Conservation (phyloP, 2,329 filamentous ascomycete species). For the Fusarium sp. region DNA sequence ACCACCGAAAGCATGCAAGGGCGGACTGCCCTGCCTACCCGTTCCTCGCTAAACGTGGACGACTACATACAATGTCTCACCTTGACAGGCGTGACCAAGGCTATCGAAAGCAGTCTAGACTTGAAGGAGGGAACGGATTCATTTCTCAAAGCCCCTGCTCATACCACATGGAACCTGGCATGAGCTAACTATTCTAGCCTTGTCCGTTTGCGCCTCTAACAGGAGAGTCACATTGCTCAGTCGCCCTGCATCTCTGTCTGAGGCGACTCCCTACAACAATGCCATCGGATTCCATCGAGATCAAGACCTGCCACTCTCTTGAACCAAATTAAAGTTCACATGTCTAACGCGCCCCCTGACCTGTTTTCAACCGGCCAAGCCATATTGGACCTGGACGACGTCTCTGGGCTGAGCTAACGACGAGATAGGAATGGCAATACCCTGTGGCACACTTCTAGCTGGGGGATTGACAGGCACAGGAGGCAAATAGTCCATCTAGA, state of each 20-base stretch:
- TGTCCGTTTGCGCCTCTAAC: background rate
- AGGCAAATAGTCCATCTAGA: background rate
- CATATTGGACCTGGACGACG: background rate
- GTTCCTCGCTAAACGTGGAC: background rate
- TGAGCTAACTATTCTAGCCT: background rate
- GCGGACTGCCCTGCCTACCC: conserved; percentile 2
- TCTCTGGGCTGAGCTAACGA: background rate
- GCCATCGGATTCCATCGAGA: background rate
- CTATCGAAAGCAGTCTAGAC: conserved; percentile 4
- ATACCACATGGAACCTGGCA: conserved; percentile 11
- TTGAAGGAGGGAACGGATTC: background rate
- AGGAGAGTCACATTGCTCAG: background rate
- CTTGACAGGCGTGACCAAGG: background rate
- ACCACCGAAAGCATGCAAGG: conserved; percentile 31
- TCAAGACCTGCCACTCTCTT: background rate
- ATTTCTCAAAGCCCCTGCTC: background rate
- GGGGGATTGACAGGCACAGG: background rate
- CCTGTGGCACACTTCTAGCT: background rate
- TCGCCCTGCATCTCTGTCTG: conserved; percentile 5
- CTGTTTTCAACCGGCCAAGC: background rate
- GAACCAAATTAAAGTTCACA: background rate
- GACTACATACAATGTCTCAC: conserved; percentile 21
- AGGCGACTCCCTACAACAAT: background rate
- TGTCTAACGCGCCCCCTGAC: background rate
- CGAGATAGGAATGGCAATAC: background rate